Evolutionary conservation across 2,329 filamentous ascomycete genomes (phyloP), one percentile per base, ranked within the genome.

Genomic region (Rhynchosporium secalis): DNA sequence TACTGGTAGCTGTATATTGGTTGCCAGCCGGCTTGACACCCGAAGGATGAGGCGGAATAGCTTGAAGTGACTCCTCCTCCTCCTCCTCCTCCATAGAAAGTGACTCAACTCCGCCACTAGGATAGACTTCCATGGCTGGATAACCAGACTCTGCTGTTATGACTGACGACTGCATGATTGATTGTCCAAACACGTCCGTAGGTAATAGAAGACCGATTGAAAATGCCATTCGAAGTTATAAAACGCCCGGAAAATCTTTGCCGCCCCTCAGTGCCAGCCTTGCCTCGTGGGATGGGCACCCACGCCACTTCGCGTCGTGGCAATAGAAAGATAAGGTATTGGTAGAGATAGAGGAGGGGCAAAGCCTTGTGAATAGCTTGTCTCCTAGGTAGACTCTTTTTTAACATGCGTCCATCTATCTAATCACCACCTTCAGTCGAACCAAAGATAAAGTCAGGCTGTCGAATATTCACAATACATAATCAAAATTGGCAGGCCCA

Each of bases 1-100:
- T 90, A 60, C 80, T 80, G 2, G 79, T 80, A 12, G 85, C 80
- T 26, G 86, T 85, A 83, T 83, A 87, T 69, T 88, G 87, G 78
- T 99, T 98, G 43, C 94, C 95, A 65, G 89, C 83, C 1, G 95
- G 94, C 73, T 92, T 95, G 67, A 98, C 82, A 38, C 89, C 89
- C 52, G 96, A 79, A 43, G 92, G 92, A 79, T 98, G 94, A 45
- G 82, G 80, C 56, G 89, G 89, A 58, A 96, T 87, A 49, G 85
- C 83, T 69, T 79, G 75, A 71, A 52, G 54, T 69, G 73, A 73
- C 67, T 81, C 77, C 72, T 20, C 20, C 20, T 20, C 20, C 20
- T 20, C 20, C 20, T 20, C 20, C 20, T 20, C 20, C 20, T 80
- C 79, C 75, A 73, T 51, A 28, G 66, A 72, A 68, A 73, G 62